Evolutionary conservation across 768 basidiomycete species (phyloP).

Genomic region (Artomyces pyxidatus): DNA sequence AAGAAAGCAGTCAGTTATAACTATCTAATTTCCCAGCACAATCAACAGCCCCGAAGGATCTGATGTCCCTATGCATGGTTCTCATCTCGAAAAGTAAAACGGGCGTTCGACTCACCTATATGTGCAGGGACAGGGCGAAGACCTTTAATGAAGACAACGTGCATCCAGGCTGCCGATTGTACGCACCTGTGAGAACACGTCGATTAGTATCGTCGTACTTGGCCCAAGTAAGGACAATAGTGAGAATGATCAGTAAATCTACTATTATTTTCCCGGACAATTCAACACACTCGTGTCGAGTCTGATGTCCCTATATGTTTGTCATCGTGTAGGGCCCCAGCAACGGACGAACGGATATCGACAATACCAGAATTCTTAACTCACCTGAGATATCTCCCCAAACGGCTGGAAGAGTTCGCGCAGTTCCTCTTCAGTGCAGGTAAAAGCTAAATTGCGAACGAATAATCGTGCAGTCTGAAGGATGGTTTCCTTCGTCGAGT

Average conservation of each 20-base stretch:
- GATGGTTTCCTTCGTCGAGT: slow-evolving; percentile 39
- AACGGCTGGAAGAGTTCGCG: slow-evolving; percentile 52
- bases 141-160: neutral
- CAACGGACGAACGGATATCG: slow-evolving; percentile 1
- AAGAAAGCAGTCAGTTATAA: slow-evolving; percentile 11
- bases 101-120: slow-evolving; percentile 31
- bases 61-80: slow-evolving; percentile 56
- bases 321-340: slow-evolving; percentile 29
- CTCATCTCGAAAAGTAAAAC: slow-evolving; percentile 27
- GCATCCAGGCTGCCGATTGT: neutral
- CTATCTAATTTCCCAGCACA: slow-evolving; percentile 16
- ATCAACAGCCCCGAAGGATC: slow-evolving; percentile 55
- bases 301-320: slow-evolving; percentile 55
- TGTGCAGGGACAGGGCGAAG: neutral
- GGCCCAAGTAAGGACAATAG: neutral
- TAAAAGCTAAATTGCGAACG: slow-evolving; percentile 90
- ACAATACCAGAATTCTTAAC: slow-evolving; percentile 15
- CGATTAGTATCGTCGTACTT: slow-evolving; percentile 5
- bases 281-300: slow-evolving; percentile 35
- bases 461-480: slow-evolving; percentile 76
- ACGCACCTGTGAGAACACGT: slow-evolving; percentile 4
- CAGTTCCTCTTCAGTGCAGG: slow-evolving; percentile 69
- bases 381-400: slow-evolving; percentile 74
- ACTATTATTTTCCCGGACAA: slow-evolving; percentile 51
- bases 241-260: slow-evolving; percentile 31